These are phyloP conservation scores for Fusarium keratoplasticum DNA, from an alignment of 2,329 filamentous ascomycete species.

Conservation along the genomic window DNA sequence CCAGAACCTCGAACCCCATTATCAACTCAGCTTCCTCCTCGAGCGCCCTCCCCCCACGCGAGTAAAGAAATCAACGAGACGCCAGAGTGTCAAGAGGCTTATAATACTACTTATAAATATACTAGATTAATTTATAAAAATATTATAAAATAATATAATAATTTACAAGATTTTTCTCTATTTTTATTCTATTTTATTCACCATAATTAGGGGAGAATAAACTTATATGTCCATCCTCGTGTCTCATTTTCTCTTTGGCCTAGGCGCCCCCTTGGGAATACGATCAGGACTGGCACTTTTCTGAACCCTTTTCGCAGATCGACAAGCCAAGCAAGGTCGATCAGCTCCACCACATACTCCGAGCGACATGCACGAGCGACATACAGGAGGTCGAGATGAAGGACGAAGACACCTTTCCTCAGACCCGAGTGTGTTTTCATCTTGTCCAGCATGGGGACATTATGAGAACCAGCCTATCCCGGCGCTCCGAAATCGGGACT, in stretches of 20 bases:
- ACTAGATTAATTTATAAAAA: no score
- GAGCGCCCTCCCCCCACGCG: neutral
- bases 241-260: no score
- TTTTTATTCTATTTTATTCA: no score
- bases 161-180: no score
- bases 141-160: no score
- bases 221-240: no score
- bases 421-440: neutral
- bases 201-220: no score
- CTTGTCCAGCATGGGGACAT: neutral
- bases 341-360: neutral
- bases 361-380: neutral
- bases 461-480: neutral
- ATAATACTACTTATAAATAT: no score
- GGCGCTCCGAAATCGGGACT: neutral
- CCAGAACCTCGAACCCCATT: neutral
- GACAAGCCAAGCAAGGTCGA: neutral
- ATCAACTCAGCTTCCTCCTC: neutral
- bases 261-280: neutral
- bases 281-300: neutral
- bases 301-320: neutral
- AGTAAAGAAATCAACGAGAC: no score
- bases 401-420: neutral
- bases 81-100: no score
- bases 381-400: neutral